These are phyloP conservation scores for Eimeria necatrix DNA, from an alignment of 169 alveolate genomes.

Conservation along the genomic window DNA sequence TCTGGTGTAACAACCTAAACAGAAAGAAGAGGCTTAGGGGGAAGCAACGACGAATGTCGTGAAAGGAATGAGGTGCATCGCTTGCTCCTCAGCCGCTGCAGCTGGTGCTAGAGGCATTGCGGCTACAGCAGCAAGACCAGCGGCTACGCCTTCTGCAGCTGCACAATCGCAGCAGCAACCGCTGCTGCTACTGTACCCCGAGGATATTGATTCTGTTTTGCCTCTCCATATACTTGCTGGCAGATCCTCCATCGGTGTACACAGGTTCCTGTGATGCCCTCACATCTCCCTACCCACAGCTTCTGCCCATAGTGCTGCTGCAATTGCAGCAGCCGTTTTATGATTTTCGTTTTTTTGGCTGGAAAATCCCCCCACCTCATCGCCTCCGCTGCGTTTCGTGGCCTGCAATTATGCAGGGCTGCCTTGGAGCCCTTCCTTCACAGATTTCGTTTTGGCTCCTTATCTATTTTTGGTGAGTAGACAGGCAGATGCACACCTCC, in stretches of 20 bases:
- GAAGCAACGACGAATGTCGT: no score
- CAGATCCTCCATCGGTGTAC: background rate
- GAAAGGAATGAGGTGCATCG: no score
- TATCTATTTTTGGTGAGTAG: background rate
- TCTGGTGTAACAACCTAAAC: no score
- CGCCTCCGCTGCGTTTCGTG: constrained; percentile 46
- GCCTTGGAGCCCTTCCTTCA: constrained; percentile 33
- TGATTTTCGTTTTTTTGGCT: constrained; percentile 13
- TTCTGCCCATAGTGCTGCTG: constrained; percentile 44
- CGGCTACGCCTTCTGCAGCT: background rate
- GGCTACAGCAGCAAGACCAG: background rate
- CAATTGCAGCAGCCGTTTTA: constrained; percentile 42
- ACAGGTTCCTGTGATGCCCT: constrained; percentile 8
- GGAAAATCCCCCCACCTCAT: no score
- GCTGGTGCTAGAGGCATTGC: no score
- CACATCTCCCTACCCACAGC: background rate
- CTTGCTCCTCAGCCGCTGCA: no score
- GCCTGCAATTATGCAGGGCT: constrained; percentile 23
- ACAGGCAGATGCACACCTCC: no score
- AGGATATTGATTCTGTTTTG: background rate
- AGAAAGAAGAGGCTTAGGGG: no score
- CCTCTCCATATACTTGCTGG: background rate
- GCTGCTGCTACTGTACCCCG: background rate
- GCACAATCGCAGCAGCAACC: constrained; percentile 3
- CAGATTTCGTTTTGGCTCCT: background rate